A percentile compares a stretch with the other conserved stretches of the same genome.
These are phyloP conservation scores for Leccinum subgranulosum DNA, from an alignment of 768 basidiomycete species.

Conservation along the genomic window DNA sequence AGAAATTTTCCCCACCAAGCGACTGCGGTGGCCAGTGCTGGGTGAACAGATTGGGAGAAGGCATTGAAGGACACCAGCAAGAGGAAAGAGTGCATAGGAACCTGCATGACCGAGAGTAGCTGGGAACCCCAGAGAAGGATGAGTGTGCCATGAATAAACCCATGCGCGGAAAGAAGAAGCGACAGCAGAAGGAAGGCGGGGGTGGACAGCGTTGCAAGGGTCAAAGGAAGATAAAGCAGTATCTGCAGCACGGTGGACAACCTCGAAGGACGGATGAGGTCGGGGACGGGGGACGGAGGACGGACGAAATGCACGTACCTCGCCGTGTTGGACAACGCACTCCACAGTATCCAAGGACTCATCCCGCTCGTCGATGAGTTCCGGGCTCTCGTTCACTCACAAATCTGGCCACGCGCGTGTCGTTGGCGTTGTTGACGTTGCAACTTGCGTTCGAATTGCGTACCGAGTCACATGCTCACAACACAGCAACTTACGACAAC, in stretches of 20 bases:
- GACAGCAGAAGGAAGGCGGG: slow-evolving; percentile 81
- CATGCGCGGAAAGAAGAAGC: slow-evolving; percentile 69
- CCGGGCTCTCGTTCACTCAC: slow-evolving; percentile 2
- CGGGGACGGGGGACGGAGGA: background rate
- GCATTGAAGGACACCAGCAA: slow-evolving; percentile 85
- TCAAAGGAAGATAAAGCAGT: slow-evolving; percentile 79
- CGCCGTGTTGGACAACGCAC: slow-evolving; percentile 59
- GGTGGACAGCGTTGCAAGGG: slow-evolving; percentile 77
- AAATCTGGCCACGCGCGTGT: background rate
- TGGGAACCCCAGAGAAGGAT: slow-evolving; percentile 68
- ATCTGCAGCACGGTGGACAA: slow-evolving; percentile 78
- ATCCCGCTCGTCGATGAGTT: slow-evolving; percentile 20
- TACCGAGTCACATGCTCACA: slow-evolving; percentile 4
- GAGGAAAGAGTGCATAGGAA: slow-evolving; percentile 84
- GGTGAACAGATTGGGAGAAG: slow-evolving; percentile 63
- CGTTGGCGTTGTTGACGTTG: background rate
- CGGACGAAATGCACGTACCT: slow-evolving; percentile 37
- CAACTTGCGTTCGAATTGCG: background rate
- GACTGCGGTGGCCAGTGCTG: slow-evolving; percentile 53
- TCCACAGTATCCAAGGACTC: slow-evolving; percentile 66
- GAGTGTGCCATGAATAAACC: slow-evolving; percentile 80
- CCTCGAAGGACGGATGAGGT: slow-evolving; percentile 35
- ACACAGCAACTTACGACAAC: background rate
- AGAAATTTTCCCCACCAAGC: slow-evolving; percentile 73
- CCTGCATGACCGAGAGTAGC: slow-evolving; percentile 72